These are phyloP conservation scores for Solioccasus polychromus DNA, from an alignment of 768 basidiomycete species.

Conservation along the genomic window DNA sequence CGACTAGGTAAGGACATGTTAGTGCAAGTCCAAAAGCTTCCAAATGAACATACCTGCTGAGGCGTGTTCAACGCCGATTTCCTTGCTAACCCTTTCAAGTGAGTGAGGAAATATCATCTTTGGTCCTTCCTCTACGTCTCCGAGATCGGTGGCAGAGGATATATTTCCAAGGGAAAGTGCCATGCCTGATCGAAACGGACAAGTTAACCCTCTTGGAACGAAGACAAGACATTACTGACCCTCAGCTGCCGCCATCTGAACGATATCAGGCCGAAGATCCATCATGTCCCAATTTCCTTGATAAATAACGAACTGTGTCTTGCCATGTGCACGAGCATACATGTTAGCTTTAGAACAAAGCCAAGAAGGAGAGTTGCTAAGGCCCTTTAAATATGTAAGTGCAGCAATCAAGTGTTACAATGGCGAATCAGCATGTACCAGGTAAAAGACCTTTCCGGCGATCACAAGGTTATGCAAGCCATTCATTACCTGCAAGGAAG, in stretches of 20 bases:
- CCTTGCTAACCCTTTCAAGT: no score
- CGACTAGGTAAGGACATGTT: not conserved
- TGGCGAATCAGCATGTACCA: not conserved
- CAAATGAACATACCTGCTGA: not conserved
- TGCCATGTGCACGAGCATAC: not conserved
- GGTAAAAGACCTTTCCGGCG: not conserved
- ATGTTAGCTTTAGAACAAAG: slow-evolving; percentile 1
- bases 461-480: not conserved
- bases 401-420: no score
- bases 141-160: no score
- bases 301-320: not conserved
- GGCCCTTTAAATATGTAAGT: not conserved
- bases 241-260: not conserved
- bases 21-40: no score
- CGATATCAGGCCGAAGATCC: not conserved
- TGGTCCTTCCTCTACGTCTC: no score
- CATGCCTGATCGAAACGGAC: no score
- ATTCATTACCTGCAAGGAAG: not conserved
- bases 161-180: not conserved
- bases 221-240: not conserved
- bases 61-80: not conserved
- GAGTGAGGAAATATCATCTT: no score
- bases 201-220: no score
- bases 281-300: not conserved
- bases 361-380: not conserved